Evolutionary conservation across 2,329 filamentous ascomycete species (phyloP).

Genomic region (Amesomyces nigricolor): DNA sequence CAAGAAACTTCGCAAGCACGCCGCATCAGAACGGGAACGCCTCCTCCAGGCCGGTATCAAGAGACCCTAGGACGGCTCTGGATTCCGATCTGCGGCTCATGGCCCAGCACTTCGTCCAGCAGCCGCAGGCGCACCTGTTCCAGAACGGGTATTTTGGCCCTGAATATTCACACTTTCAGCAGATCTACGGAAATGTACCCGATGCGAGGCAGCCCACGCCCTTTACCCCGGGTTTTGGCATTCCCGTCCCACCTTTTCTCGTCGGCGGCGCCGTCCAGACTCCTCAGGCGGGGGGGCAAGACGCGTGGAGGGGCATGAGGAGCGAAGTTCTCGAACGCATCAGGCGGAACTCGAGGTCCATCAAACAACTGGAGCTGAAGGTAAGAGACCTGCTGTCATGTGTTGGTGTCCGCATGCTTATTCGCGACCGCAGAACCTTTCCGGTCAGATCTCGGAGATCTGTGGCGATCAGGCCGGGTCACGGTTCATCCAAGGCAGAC

Average conservation of each 20-base stretch:
- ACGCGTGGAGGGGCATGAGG: constrained; percentile 30
- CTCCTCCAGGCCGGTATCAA: constrained; percentile 36
- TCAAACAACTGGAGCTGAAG: constrained; percentile 32
- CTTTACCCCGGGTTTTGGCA: constrained; percentile 31
- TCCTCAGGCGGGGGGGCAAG: constrained; percentile 47
- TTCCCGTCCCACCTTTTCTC: constrained; percentile 28
- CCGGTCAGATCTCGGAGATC: constrained; percentile 83
- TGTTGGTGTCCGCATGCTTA: too few species aligned
- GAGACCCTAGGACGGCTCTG: constrained; percentile 29
- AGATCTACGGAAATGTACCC: constrained; percentile 33
- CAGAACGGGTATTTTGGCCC: constrained; percentile 31
- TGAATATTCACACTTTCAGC: constrained; percentile 36
- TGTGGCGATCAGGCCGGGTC: constrained; percentile 94
- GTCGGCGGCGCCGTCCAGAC: constrained; percentile 5
- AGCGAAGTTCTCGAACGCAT: constrained; percentile 67
- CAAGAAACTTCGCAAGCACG: constrained; percentile 29
- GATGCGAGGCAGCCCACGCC: constrained; percentile 33
- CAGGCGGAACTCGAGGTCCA: constrained; percentile 65
- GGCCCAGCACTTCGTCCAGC: constrained; percentile 31
- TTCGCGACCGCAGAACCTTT: constrained; percentile 58
- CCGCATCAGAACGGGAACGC: constrained; percentile 31
- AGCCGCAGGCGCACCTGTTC: constrained; percentile 31
- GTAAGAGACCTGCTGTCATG: too few species aligned
- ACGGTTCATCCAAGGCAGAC: constrained; percentile 88
- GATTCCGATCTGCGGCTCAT: constrained; percentile 31